Evolutionary conservation across 768 basidiomycete genomes (phyloP), one percentile per base, ranked within the genome.

Genomic region (Epithele typhae): DNA sequence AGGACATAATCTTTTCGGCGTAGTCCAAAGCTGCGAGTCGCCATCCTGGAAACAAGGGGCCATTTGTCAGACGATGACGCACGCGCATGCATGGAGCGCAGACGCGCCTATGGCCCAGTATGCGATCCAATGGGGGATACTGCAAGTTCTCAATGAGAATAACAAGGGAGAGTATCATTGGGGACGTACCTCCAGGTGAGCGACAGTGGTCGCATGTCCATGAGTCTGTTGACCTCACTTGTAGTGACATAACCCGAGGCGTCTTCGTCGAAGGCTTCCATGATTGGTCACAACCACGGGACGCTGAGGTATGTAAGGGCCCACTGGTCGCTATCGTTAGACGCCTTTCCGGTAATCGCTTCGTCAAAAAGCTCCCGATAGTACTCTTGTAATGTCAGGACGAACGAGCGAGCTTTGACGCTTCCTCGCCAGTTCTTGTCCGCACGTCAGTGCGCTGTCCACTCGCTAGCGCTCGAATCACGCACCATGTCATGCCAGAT

Each of bases 401-500:
- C 73, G 41, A 79, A 77, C 43, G 74, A 71, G 1, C 68, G 62
- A 0, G 76, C 73, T 52, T 78, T 75, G 24, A 78, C 77, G 50
- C 68, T 77, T 6, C 74, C 69, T 58, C 71, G 71, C 77, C 77
- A 78, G n/a, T 25, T 15, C 7, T 67, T 66, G 74, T 77, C 25
- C 9, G 9, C 10, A 9, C 12, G 12, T 3, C 18, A 17, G 12
- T 11, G 21, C 21, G 25, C 25, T 14, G 17, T n/a, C 17, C 1
- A 40, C n/a, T 19, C 39, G 19, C n/a, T 11, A 9, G 24, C 27
- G 5, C 14, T 7, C 14, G 3, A 9, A 15, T 4, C 1, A 49
- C 66, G 1, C 25, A 76, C 77, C 75, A 77, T 78, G n/a, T 75
- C 73, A 57, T 73, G 73, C 78, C 77, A 79, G 0, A 79, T 62